Conservation (phyloP, 495 filamentous ascomycete genomes). For the Trichoderma reesei region DNA sequence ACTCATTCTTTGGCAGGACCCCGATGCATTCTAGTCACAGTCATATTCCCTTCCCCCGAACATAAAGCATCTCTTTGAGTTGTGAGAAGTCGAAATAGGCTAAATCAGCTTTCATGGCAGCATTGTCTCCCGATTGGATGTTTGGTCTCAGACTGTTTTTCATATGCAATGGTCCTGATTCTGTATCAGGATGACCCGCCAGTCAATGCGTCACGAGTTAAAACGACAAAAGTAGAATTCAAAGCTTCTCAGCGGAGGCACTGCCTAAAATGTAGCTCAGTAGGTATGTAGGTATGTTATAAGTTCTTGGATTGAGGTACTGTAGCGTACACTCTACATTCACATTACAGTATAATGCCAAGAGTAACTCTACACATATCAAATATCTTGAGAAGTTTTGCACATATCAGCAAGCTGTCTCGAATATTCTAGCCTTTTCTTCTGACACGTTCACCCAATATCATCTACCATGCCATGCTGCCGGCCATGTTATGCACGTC, state of each 20-base stretch:
- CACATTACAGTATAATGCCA: neutral
- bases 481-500: neutral
- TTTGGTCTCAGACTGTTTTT: neutral
- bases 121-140: neutral
- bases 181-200: neutral
- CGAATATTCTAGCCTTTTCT: neutral
- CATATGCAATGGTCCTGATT: neutral
- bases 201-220: too few species aligned
- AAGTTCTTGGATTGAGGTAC: too few species aligned
- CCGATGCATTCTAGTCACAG: neutral
- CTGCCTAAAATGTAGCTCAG: too few species aligned
- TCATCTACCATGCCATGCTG: neutral
- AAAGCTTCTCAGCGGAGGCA: too few species aligned
- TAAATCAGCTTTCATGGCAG: neutral
- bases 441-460: neutral
- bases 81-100: neutral
- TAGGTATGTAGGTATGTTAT: too few species aligned
- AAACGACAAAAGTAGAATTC: too few species aligned
- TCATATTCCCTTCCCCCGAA: conserved; percentile 1
- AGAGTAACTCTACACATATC: neutral
- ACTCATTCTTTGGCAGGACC: neutral
- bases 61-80: neutral
- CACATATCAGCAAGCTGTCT: neutral
- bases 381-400: neutral
- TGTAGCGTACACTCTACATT: neutral